Evolutionary conservation across 192 early-diverging fungal species (phyloP), one percentile per base, ranked within the genome.

Genomic region (Gigaspora rosea): DNA sequence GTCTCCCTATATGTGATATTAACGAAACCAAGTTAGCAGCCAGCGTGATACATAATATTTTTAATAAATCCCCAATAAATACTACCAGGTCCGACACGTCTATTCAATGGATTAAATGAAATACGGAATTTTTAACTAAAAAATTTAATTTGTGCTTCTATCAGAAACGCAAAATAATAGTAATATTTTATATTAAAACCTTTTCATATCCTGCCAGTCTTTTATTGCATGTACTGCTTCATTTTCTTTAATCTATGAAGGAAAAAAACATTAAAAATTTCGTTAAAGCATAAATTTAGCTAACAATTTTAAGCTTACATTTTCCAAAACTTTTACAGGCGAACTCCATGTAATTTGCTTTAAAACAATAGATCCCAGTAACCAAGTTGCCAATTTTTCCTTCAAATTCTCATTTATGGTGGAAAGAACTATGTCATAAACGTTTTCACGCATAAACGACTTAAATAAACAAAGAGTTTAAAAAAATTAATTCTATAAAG

Each of bases 191-290:
- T 49, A 88, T 32, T 92, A 80, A 10, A 91, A 86, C 81, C 94
- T 90, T 79, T 96, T 95, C 75, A 98, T 80, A 68, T 94, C 92
- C 65, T 91, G 81, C 88, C 93, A 94, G 22, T 90, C 88, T 67
- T 86, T 85, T 58, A 98, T 89, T 8, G 93, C 89, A 78, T 98
- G 96, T 7, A 98, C 96, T 0, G 94, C 91, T 80, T 98, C 96
- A 79, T 97, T 95, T 69, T 92, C 82, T 32, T 87, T 88, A 20
- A 95, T 86, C 91, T 93, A 35, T 12, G n/a, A 73, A 13, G 27
- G 56, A n/a, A n/a, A 51, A 20, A 78, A 35, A 56, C 46, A 69
- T 20, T 13, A n/a, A n/a, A n/a, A n/a, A n/a, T n/a, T n/a, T n/a
- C n/a, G 22, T 68, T 11, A 69, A 70, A 46, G 33, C 32, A 13